Evolutionary conservation across 2,329 filamentous ascomycete species (phyloP).

Genomic region (Botryosphaeria dothidea): DNA sequence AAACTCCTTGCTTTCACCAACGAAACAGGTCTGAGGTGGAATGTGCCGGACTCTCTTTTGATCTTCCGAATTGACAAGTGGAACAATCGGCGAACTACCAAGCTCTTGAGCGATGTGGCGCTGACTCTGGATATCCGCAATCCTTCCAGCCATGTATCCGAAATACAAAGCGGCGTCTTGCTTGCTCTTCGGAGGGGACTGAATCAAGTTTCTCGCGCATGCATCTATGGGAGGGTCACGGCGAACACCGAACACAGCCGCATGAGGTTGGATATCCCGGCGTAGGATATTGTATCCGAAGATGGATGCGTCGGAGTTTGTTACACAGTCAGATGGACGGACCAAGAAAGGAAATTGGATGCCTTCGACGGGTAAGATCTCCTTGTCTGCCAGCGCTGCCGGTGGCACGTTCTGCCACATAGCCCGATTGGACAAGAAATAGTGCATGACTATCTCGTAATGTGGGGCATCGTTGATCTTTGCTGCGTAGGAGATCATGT

Average conservation of each 20-base stretch:
- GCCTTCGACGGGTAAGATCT: constrained; percentile 11
- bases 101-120: constrained; percentile 61
- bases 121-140: constrained; percentile 65
- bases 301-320: constrained; percentile 72
- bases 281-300: constrained; percentile 80
- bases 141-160: constrained; percentile 76
- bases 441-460: constrained; percentile 8
- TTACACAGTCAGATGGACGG: constrained; percentile 75
- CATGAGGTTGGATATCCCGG: constrained; percentile 75
- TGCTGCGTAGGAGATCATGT: constrained; percentile 8
- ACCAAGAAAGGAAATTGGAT: constrained; percentile 63
- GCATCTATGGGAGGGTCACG: constrained; percentile 75
- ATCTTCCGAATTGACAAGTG: constrained; percentile 56
- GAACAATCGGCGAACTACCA: constrained; percentile 69
- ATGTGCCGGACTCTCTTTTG: constrained; percentile 52
- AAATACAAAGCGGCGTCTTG: constrained; percentile 72
- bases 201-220: constrained; percentile 73
- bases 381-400: constrained; percentile 5
- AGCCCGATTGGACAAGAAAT: constrained; percentile 14
- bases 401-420: constrained; percentile 9
- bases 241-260: constrained; percentile 82
- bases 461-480: neutral
- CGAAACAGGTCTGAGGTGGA: constrained; percentile 73
- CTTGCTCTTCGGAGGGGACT: constrained; percentile 68
- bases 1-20: constrained; percentile 73